Conservation (phyloP, 176 grass and related monocot species). For the Cenchrus purpureus region DNA sequence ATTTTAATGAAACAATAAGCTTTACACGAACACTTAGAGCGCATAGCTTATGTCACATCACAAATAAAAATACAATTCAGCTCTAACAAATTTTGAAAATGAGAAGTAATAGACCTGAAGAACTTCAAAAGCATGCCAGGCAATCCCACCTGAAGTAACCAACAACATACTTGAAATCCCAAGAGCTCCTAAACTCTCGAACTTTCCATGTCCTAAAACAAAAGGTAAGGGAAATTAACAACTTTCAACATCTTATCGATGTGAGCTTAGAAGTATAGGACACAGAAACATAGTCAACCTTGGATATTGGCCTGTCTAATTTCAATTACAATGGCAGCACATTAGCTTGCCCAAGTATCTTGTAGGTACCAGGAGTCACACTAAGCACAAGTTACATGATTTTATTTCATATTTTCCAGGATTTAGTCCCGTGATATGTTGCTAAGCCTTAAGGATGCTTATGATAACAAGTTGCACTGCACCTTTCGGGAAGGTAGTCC, state of each 20-base stretch:
- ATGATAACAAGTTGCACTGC: not conserved
- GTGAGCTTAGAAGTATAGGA: not conserved
- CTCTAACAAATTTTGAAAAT: slow-evolving; percentile 4
- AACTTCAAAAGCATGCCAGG: slow-evolving; percentile 99
- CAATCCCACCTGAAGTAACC: slow-evolving; percentile 88
- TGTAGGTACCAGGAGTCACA: not conserved
- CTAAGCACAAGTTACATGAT: not conserved
- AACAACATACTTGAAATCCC: slow-evolving; percentile 96
- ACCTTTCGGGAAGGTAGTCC: not conserved
- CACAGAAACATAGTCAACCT: not conserved
- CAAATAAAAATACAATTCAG: not conserved
- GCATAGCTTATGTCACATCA: not conserved
- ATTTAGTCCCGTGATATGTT: not conserved
- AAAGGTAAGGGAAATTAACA: slow-evolving; percentile 13
- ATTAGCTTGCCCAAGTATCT: not conserved
- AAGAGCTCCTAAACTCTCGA: slow-evolving; percentile 86
- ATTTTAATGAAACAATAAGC: not conserved
- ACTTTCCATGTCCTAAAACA: slow-evolving; percentile 89
- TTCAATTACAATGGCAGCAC: not conserved
- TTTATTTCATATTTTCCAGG: not conserved
- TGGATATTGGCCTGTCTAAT: not conserved
- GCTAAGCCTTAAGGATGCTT: slow-evolving; percentile 11
- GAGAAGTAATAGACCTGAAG: slow-evolving; percentile 77
- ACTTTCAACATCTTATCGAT: not conserved
- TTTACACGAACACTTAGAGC: not conserved